Evolutionary conservation across 169 alveolate genomes (phyloP), one percentile per base, ranked within the genome.

Genomic region (Cryptosporidium ubiquitum): DNA sequence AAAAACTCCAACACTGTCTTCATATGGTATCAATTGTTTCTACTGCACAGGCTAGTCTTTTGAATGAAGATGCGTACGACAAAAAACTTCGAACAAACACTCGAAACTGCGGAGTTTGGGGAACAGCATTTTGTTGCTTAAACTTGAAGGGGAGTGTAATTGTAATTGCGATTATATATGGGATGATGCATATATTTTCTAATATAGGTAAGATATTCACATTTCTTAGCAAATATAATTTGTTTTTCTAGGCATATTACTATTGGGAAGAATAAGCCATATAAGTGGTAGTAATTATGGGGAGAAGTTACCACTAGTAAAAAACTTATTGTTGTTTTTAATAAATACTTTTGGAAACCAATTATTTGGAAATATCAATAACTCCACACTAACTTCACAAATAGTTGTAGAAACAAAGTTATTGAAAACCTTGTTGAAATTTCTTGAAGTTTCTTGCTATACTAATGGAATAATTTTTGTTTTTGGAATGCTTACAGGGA

Each of bases 1-100:
- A 55, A 9, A 18, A 26, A 23, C 14, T 55, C 3, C n/a, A n/a
- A 23, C 5, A 55, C 10, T 64, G 12, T 10, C 23, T 31, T 33
- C 71, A 64, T 64, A 79, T 79, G 89, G 89, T 79, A 23, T 79
- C 89, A 6, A 79, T 79, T 23, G 89, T 79, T 29, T 79, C 89
- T 20, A 79, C 89, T 40, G 89, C 89, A 31, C 89, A 79, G 40
- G 89, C 75, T 16, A 26, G 49, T 16, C 74, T 58, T 37, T 44
- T 79, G 23, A 39, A 44, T 39, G 89, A 79, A 26, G 89, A 79
- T 58, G 31, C 61, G 14, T 61, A 64, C 37, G 10, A 68, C 6
- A 64, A 44, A 31, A 79, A 39, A 64, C 37, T 9, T 4, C 37
- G 31, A 14, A 52, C 5, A 9, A 58, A 31, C 39, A 58, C 1